Evolutionary conservation across 129 eudicot species (phyloP), one percentile per base, ranked within the genome.

Genomic region (Arctium minus): DNA sequence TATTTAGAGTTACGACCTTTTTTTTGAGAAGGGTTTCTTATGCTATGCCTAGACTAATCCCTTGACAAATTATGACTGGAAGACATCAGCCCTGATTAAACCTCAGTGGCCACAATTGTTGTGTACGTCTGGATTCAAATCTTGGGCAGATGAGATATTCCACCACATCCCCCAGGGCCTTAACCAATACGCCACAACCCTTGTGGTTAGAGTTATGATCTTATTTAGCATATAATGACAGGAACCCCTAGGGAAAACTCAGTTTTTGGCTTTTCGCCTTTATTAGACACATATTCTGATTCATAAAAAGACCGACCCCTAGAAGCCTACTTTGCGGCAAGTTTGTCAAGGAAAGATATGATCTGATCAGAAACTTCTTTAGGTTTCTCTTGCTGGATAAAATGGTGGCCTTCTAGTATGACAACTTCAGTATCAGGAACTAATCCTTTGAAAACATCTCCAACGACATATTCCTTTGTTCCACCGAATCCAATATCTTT

Each of bases 361-460:
- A 80, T 80, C 37, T 80, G 78, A 80, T 80, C 72, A 50, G 72
- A 80, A 72, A 80, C 78, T 71, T 80, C 2, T 80, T 80, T 27
- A 72, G 77, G 84, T 36, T 80, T 80, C 39, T 80, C 84, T 11
- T 80, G 78, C 1, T 80, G 84, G 70, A 80, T 80, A 80, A 18
- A 80, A 72, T 80, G 84, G 27, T 80, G 78, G 60, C 84, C 84
- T 18, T 72, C 77, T 15, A 80, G 70, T 18, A 80, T 72, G 60
- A 80, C 84, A 80, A 72, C 78, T 48, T 80, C 84, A 56, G 53
- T 50, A 72, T 6, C 84, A 72, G 84, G 84, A 80, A 80, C 70
- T 29, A 80, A 8, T 36, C 44, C 75, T 42, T 80, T 80, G 15
- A 71, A 35, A 80, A 71, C 72, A 36, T 80, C 68, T 72, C 78